phyloP scores from a whole-genome alignment of 441 rosid genomes.

The Cnidoscolus chayamansa region DNA sequence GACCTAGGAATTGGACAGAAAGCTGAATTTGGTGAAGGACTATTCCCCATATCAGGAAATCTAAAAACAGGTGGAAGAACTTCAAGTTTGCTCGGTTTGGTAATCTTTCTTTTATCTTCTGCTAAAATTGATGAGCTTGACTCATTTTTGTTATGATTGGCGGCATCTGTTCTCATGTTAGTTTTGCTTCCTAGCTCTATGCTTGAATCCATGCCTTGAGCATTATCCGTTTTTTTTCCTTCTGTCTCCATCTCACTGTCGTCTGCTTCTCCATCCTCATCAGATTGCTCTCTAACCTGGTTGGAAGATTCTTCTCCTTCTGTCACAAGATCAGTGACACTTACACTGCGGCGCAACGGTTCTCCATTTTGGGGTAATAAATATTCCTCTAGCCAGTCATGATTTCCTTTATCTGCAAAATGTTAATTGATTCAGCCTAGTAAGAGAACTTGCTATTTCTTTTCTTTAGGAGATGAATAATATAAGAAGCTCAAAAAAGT shows the following conservation, averaged over 20 bases:
- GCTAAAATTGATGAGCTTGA: slow-evolving; percentile 36
- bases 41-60: slow-evolving; percentile 27
- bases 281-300: slow-evolving; percentile 13
- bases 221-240: slow-evolving; percentile 18
- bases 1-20: slow-evolving; percentile 39
- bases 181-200: slow-evolving; percentile 21
- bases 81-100: slow-evolving; percentile 23
- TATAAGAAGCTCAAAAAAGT: neutral
- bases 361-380: slow-evolving; percentile 24
- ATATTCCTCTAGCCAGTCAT: slow-evolving; percentile 29
- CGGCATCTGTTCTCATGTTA: slow-evolving; percentile 26
- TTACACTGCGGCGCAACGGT: slow-evolving; percentile 17
- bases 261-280: slow-evolving; percentile 22
- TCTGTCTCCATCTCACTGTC: slow-evolving; percentile 6
- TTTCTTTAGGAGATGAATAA: too few species aligned
- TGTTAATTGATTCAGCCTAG: neutral
- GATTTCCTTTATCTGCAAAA: slow-evolving; percentile 41
- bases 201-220: slow-evolving; percentile 27
- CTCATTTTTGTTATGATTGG: slow-evolving; percentile 33
- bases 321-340: slow-evolving; percentile 31
- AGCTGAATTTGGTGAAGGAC: slow-evolving; percentile 27
- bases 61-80: slow-evolving; percentile 27
- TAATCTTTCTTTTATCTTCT: slow-evolving; percentile 29
- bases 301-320: slow-evolving; percentile 22
- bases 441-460: too few species aligned